Conservation (phyloP, 495 filamentous ascomycete genomes). For the Parathielavia appendiculata region DNA sequence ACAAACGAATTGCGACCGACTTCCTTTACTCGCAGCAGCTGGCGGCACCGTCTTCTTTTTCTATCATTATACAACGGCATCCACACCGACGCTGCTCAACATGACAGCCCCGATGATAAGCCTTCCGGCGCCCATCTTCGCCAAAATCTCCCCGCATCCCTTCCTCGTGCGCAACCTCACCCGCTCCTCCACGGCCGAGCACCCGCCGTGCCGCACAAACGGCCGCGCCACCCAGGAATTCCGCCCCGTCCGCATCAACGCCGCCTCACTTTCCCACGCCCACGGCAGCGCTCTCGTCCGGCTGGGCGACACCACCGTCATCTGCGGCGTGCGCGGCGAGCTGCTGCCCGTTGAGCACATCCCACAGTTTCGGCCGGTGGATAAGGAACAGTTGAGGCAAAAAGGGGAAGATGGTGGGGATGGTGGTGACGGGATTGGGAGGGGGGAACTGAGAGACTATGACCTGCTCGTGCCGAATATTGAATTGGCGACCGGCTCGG, state of each 20-base stretch:
- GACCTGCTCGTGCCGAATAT: slow-evolving; percentile 87
- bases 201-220: slow-evolving; percentile 64
- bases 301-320: slow-evolving; percentile 80
- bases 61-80: too few species aligned
- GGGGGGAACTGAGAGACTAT: slow-evolving; percentile 48
- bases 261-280: slow-evolving; percentile 75
- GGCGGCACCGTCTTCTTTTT: too few species aligned
- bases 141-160: slow-evolving; percentile 79
- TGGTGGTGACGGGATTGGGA: slow-evolving; percentile 6
- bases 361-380: slow-evolving; percentile 51
- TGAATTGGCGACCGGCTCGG: slow-evolving; percentile 83
- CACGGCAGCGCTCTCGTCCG: slow-evolving; percentile 85
- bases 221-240: slow-evolving; percentile 65
- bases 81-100: not conserved
- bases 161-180: slow-evolving; percentile 86
- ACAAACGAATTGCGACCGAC: not conserved
- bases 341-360: slow-evolving; percentile 68
- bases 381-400: slow-evolving; percentile 17
- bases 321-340: slow-evolving; percentile 86
- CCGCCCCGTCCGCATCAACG: slow-evolving; percentile 66
- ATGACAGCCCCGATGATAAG: slow-evolving; percentile 44
- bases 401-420: slow-evolving; percentile 12
- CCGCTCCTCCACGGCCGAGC: slow-evolving; percentile 42
- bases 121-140: slow-evolving; percentile 77
- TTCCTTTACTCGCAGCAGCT: not conserved